Percentiles rank a stretch among this genome's conserved stretches.
phyloP scores from a whole-genome alignment of 1,139 yeast genomes.

The Hansenula lynferdii region DNA sequence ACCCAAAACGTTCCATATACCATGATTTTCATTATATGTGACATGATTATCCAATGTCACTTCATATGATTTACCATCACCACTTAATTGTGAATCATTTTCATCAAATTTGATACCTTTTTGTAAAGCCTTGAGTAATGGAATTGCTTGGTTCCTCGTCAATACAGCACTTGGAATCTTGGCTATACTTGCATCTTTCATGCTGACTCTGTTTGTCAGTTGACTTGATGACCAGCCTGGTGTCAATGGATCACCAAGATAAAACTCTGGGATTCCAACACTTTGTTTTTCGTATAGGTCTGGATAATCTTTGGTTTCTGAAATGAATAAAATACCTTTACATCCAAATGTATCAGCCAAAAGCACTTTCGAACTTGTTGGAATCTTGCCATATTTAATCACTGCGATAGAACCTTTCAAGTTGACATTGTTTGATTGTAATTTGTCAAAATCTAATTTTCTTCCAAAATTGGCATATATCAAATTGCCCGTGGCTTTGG shows the following conservation, averaged over 20 bases:
- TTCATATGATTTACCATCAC: constrained; percentile 26
- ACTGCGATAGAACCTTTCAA: constrained; percentile 46
- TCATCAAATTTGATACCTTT: constrained; percentile 40
- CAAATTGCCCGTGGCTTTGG: constrained; percentile 46
- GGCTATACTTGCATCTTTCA: constrained; percentile 49
- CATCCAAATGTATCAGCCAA: constrained; percentile 50
- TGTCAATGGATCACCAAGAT: constrained; percentile 75
- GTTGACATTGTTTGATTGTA: constrained; percentile 33
- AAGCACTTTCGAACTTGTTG: constrained; percentile 47
- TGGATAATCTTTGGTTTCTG: constrained; percentile 22
- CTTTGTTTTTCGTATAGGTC: constrained; percentile 58
- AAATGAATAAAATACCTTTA: constrained; percentile 45
- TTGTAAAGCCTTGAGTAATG: constrained; percentile 41
- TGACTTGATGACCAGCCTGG: constrained; percentile 70
- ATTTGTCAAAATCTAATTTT: constrained; percentile 45
- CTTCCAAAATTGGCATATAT: constrained; percentile 67
- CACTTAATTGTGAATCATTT: constrained; percentile 30
- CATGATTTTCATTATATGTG: constrained; percentile 54
- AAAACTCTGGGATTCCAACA: constrained; percentile 59
- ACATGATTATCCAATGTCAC: constrained; percentile 41
- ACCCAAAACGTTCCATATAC: constrained; percentile 76
- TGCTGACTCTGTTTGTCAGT: constrained; percentile 26
- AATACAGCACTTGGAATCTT: constrained; percentile 74
- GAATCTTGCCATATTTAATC: constrained; percentile 50
- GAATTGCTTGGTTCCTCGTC: constrained; percentile 63